Conservation (phyloP, 208 protist genomes). For the Trypanosoma vivax region DNA sequence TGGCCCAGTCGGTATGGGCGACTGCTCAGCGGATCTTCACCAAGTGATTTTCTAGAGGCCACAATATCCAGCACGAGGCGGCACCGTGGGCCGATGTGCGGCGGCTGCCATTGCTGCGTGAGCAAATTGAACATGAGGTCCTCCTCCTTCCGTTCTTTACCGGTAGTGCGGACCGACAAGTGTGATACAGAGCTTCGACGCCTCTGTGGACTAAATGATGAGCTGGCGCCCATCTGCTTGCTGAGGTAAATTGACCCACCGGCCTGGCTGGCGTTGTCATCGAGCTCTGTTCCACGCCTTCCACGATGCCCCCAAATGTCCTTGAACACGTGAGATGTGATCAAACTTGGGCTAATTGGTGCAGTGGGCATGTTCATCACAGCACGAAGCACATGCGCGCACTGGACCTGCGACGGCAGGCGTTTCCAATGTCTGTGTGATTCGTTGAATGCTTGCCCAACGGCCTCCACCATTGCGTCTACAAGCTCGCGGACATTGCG, state of each 20-base stretch:
- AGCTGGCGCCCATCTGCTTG: too few species aligned
- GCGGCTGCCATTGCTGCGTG: slow-evolving; percentile 7
- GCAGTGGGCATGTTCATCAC: slow-evolving; percentile 18
- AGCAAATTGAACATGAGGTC: slow-evolving; percentile 7
- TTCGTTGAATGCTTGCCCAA: slow-evolving; percentile 10
- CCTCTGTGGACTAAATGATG: background rate
- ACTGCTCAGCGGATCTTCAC: slow-evolving; percentile 33
- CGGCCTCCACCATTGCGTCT: slow-evolving; percentile 24
- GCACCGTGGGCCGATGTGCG: slow-evolving; percentile 14
- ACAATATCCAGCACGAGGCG: slow-evolving; percentile 55
- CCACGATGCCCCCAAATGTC: background rate
- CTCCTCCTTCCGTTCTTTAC: slow-evolving; percentile 10
- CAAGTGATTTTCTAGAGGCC: slow-evolving; percentile 72
- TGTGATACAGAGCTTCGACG: background rate
- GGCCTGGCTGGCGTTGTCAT: too few species aligned
- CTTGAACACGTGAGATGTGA: background rate
- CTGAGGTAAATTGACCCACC: too few species aligned
- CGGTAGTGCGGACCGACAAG: background rate
- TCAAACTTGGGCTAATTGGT: background rate
- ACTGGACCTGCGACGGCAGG: slow-evolving; percentile 19
- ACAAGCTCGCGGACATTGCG: slow-evolving; percentile 28
- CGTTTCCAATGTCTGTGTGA: slow-evolving; percentile 11
- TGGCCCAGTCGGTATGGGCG: slow-evolving; percentile 52
- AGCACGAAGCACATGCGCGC: slow-evolving; percentile 26
- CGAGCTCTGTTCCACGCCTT: background rate